Evolutionary conservation across 2,329 filamentous ascomycete species (phyloP).

Genomic region (Cercospora sp.): DNA sequence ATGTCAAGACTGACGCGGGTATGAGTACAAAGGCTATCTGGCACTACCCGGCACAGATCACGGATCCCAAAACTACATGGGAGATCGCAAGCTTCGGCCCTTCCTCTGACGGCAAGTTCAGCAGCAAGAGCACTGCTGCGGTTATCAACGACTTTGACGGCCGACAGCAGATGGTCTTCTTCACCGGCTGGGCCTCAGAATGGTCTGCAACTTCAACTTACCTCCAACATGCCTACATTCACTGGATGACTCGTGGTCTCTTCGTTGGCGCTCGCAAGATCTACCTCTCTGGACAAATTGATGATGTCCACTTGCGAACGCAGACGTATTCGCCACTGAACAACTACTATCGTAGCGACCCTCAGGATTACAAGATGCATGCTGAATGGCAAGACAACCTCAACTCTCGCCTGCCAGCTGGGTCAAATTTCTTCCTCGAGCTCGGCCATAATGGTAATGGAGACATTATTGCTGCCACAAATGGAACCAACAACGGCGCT

Average conservation of each 20-base stretch:
- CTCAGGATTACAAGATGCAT: slow-evolving; percentile 14
- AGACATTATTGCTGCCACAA: slow-evolving; percentile 13
- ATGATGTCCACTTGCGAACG: slow-evolving; percentile 16
- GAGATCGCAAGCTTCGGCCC: slow-evolving; percentile 12
- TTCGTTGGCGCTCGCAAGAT: slow-evolving; percentile 16
- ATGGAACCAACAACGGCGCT: not conserved
- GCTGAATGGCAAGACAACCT: slow-evolving; percentile 13
- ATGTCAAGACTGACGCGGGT: slow-evolving; percentile 5
- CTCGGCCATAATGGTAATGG: slow-evolving; percentile 18
- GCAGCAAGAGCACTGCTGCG: slow-evolving; percentile 4
- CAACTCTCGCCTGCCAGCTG: slow-evolving; percentile 10
- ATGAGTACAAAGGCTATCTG: slow-evolving; percentile 16
- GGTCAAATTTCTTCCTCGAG: slow-evolving; percentile 12
- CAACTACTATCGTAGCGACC: slow-evolving; percentile 13
- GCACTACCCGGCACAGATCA: slow-evolving; percentile 15
- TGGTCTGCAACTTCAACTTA: slow-evolving; percentile 14
- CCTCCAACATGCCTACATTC: slow-evolving; percentile 17
- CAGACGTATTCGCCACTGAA: slow-evolving; percentile 6
- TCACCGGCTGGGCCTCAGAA: slow-evolving; percentile 16
- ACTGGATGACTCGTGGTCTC: slow-evolving; percentile 18
- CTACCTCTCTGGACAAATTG: slow-evolving; percentile 9
- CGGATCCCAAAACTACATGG: slow-evolving; percentile 12
- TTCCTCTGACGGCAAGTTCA: not conserved
- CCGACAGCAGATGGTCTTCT: slow-evolving; percentile 18
- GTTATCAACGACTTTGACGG: slow-evolving; percentile 18